A percentile compares a stretch with the other conserved stretches of the same genome.
Evolutionary conservation across 345 rosid genomes (phyloP).

Genomic region (Alliaria petiolata): DNA sequence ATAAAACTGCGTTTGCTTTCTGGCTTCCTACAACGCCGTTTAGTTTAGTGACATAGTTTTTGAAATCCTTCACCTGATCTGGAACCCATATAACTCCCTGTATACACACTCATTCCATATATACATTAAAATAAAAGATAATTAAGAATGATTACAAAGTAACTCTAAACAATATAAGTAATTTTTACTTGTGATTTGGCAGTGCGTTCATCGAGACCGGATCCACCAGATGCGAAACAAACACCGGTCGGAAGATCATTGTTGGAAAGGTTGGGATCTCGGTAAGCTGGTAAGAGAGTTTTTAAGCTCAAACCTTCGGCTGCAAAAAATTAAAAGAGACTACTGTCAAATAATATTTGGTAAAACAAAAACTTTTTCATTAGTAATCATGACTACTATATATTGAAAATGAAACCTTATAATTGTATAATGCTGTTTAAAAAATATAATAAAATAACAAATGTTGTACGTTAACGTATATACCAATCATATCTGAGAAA

Average conservation of each 20-base stretch:
- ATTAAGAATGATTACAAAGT: not conserved
- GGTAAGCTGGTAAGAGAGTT: slow-evolving; percentile 19
- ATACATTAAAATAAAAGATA: not conserved
- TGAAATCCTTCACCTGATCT: slow-evolving; percentile 42
- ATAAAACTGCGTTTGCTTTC: slow-evolving; percentile 28
- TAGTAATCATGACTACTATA: not conserved
- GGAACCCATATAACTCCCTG: slow-evolving; percentile 37
- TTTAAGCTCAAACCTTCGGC: slow-evolving; percentile 13
- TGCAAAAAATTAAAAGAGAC: not conserved
- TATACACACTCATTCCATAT: not conserved
- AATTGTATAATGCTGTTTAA: not conserved
- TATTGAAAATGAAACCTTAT: not conserved
- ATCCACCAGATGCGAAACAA: slow-evolving; percentile 30
- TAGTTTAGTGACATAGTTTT: slow-evolving; percentile 36
- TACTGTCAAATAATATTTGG: not conserved
- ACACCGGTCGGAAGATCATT: slow-evolving; percentile 23
- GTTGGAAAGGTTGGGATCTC: not conserved
- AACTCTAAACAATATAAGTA: not conserved
- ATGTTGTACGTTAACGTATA: not conserved
- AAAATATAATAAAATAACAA: not conserved
- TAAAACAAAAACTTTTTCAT: not conserved
- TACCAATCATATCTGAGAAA: slow-evolving; percentile 51
- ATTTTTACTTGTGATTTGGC: slow-evolving; percentile 4
- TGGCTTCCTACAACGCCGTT: slow-evolving; percentile 28
- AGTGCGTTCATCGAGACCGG: slow-evolving; percentile 21